Evolutionary conservation across 2,329 filamentous ascomycete genomes (phyloP), one percentile per base, ranked within the genome.

Genomic region (Coleophoma cylindrospora): DNA sequence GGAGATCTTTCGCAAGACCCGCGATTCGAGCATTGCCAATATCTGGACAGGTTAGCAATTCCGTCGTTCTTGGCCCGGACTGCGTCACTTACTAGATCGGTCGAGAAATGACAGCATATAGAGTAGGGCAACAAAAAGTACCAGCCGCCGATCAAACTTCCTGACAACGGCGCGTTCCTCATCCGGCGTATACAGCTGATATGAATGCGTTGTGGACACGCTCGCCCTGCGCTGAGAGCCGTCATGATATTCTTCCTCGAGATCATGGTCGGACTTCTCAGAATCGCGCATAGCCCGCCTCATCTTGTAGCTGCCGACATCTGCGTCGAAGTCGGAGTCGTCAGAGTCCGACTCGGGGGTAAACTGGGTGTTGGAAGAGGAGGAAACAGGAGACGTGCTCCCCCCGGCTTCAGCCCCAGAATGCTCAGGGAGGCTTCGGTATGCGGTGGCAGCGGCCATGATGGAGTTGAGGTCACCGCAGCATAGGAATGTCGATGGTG

Each of bases 41-140:
- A 57, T 83, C 79, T 81, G 45, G 3, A 40, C 1, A 21, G 54
- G 50, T 59, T 47, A 52, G 44, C 17, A 40, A 27, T n/a, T 38
- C 40, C 13, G 8, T 41, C 27, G 43, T 43, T 19, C 19, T 37
- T 27, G 32, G 51, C 21, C 33, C 22, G 40, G 33, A 41, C 13
- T 36, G 47, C 14, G 43, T 32, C 12, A 49, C 76, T 54, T 73
- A 91, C 89, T 95, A 15, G 88, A 91, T 57, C 91, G 79, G 67
- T 96, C 91, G 57, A 96, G 70, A 64, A 95, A 96, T 55, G 84
- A 87, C 54, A 96, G 73, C 74, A 95, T 79, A 65, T 94, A 96
- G 12, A 96, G 75, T 51, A 92, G 66, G 11, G 89, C 87, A 55
- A 96, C 77, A 64, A 96, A 95, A 1, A 88, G 66, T 6, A 95